Evolutionary conservation across 176 grass and related monocot species (phyloP).

Genomic region (Poa pratensis): DNA sequence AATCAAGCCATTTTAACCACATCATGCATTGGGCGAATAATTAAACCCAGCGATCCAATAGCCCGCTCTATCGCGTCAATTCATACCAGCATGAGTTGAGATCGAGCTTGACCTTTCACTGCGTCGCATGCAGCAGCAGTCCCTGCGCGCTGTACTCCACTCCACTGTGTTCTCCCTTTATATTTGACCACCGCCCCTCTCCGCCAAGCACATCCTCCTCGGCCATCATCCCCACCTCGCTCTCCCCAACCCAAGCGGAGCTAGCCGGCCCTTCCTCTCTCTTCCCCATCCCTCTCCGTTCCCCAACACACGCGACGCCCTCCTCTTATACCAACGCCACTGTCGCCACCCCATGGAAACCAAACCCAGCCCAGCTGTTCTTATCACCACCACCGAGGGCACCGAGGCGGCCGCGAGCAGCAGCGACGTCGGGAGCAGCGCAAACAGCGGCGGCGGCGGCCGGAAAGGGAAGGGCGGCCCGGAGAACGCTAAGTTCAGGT

Average conservation of each 20-base stretch:
- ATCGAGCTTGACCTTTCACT: neutral
- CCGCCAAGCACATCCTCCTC: constrained; percentile 69
- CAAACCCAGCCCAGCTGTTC: neutral
- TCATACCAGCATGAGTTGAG: neutral
- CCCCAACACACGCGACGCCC: neutral
- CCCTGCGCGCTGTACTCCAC: neutral
- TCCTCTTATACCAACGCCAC: constrained; percentile 32
- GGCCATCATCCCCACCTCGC: constrained; percentile 35
- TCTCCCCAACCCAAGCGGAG: constrained; percentile 30
- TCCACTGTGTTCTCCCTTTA: constrained; percentile 36
- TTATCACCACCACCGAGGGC: neutral
- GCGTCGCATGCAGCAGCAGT: neutral
- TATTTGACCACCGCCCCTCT: constrained; percentile 97
- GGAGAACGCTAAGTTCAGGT: constrained; percentile 85
- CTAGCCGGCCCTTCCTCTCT: constrained; percentile 20
- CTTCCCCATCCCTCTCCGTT: constrained; percentile 36
- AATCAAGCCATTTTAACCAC: no score
- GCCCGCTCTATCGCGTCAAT: neutral
- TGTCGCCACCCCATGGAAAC: constrained; percentile 39
- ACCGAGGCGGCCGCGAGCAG: constrained; percentile 2
- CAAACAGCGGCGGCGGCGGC: neutral
- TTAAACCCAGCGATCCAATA: neutral
- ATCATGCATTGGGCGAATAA: neutral
- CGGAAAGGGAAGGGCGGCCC: constrained; percentile 62
- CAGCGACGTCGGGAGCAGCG: neutral